Base-by-base conservation (phyloP, 495 filamentous ascomycete genomes). In the Astrothelium macrocarpum region DNA sequence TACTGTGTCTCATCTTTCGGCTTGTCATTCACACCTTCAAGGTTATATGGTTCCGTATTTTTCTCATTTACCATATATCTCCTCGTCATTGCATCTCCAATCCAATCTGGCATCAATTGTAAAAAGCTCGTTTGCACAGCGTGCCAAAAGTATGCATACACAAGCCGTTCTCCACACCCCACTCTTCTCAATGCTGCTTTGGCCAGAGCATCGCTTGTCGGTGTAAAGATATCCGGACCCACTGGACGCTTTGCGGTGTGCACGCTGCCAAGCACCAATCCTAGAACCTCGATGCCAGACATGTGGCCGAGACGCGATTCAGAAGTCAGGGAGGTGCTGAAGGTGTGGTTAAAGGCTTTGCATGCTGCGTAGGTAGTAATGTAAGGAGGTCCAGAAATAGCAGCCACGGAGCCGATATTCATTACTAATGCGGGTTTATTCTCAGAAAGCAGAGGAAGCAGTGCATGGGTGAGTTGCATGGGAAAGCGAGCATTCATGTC, bases 371-470 rank as follows among this genome's bases (percentile, higher is more conserved):
- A 79, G 3, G 73, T 60, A 59, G 64, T 67, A 1, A 78, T 32
- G 63, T 73, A 78, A 1, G 78, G 76, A 45, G 80, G 61, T 0
- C 73, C 74, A 14, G 66, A 66, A 20, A 70, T 66, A 18, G 67
- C 60, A 7, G 73, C 70, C 11, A 74, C 4, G 4, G 73, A 76
- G 10, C 78, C 78, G 16, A 81, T 74, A 60, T 78, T 82, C 58
- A 81, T 9, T 23, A 82, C 69, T 4, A 81, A 64, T 1, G 67
- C 68, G 1, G 76, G 74, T 14, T 61, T 60, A 16, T 71, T 70
- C 32, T 65, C 63, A 31, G 60, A 61, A 42, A 81, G 61, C 10
- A 68, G 53, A 0, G 76, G 75, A 0, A 81, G 67, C 11, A 82
- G 65, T 4, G 69, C 69, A 0, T 72, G 71, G 1, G 78, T 82